phyloP scores from a whole-genome alignment of 768 basidiomycete species.

The Ramaria sp. region DNA sequence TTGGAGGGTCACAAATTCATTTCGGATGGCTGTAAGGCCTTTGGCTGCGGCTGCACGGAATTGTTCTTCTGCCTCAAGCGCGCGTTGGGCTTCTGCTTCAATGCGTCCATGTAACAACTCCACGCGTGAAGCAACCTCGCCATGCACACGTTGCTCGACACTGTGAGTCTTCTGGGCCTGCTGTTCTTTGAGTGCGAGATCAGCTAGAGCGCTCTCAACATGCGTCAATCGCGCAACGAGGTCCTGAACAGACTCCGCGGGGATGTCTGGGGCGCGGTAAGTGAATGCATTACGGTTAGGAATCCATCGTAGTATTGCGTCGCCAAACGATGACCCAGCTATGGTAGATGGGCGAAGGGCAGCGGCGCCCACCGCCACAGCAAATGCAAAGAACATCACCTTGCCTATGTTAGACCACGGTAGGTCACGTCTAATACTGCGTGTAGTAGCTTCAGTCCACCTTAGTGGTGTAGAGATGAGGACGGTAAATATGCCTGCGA shows the following conservation, averaged over 20 bases:
- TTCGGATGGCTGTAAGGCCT: conserved; percentile 38
- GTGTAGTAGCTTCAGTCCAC: conserved; percentile 25
- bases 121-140: conserved; percentile 42
- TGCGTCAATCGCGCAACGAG: conserved; percentile 49
- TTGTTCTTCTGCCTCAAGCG: conserved; percentile 44
- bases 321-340: background rate
- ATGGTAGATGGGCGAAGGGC: conserved; percentile 18
- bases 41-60: conserved; percentile 33
- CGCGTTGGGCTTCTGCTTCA: conserved; percentile 27
- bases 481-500: conserved; percentile 40
- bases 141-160: conserved; percentile 36
- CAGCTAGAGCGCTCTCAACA: conserved; percentile 54
- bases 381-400: conserved; percentile 31
- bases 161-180: conserved; percentile 41
- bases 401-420: conserved; percentile 22
- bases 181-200: conserved; percentile 37
- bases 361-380: conserved; percentile 37
- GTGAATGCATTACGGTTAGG: conserved; percentile 18
- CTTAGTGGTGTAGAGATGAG: conserved; percentile 37
- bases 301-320: conserved; percentile 5
- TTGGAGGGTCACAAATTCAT: conserved; percentile 41
- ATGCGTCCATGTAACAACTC: conserved; percentile 18
- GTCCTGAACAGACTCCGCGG: conserved; percentile 57
- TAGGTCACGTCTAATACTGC: background rate
- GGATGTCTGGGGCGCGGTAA: conserved; percentile 46